Conservation (phyloP, 495 filamentous ascomycete genomes). For the Baudoinia panamericana region DNA sequence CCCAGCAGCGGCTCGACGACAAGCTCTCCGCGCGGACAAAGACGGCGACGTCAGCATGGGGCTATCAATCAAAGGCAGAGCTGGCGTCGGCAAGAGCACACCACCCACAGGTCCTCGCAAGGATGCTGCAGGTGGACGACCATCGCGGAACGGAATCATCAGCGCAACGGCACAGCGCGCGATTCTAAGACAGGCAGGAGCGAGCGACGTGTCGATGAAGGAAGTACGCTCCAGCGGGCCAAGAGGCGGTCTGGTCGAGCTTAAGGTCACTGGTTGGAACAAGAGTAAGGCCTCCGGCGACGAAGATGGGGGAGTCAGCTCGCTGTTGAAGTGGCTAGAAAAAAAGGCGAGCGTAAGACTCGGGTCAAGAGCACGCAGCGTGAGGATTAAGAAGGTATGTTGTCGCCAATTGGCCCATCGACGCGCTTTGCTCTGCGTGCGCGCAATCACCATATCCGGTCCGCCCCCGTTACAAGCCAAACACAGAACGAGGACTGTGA, state of each 20-base stretch:
- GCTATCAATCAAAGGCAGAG: constrained; percentile 8
- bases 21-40: constrained; percentile 1
- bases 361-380: constrained; percentile 39
- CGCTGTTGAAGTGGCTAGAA: constrained; percentile 67
- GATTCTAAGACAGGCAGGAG: constrained; percentile 15
- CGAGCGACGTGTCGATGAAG: constrained; percentile 15
- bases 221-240: neutral
- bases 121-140: neutral
- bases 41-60: constrained; percentile 13
- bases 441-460: constrained; percentile 34
- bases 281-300: constrained; percentile 61
- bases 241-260: constrained; percentile 13
- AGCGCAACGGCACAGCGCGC: constrained; percentile 11
- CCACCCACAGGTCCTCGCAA: constrained; percentile 7
- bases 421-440: constrained; percentile 2
- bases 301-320: constrained; percentile 55
- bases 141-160: constrained; percentile 2
- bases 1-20: constrained; percentile 2
- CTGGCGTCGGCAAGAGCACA: constrained; percentile 1
- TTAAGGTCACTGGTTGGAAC: constrained; percentile 58
- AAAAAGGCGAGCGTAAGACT: constrained; percentile 48
- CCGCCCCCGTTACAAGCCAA: constrained; percentile 46
- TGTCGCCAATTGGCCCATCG: constrained; percentile 32
- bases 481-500: constrained; percentile 43
- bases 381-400: constrained; percentile 76